Evolutionary conservation across 208 protist species (phyloP).

Genomic region (Acanthamoeba polyphaga): DNA sequence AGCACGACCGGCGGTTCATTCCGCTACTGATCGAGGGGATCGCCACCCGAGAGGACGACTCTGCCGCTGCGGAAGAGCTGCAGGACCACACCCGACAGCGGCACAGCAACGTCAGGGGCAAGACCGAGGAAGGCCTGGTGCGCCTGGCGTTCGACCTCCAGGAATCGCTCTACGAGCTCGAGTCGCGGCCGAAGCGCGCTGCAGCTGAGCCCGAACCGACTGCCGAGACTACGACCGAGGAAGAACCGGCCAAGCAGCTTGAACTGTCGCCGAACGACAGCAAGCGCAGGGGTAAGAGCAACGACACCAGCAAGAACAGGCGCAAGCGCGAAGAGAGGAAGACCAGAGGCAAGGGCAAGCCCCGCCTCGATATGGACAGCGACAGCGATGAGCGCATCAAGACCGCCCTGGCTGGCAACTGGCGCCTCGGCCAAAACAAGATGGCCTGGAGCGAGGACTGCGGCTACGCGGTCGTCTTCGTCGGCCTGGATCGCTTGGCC

Average conservation of each 20-base stretch:
- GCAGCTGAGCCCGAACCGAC: not conserved
- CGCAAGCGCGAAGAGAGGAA: slow-evolving; percentile 11
- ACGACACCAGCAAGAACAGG: not conserved
- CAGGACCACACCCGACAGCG: not conserved
- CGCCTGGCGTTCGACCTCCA: slow-evolving; percentile 22
- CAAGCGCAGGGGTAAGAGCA: not conserved
- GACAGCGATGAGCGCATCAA: slow-evolving; percentile 15
- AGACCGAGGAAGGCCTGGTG: not conserved
- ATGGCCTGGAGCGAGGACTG: slow-evolving; percentile 46
- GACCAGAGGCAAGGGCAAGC: slow-evolving; percentile 1
- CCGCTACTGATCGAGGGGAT: slow-evolving; percentile 17
- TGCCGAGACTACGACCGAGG: not conserved
- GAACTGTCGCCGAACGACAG: not conserved
- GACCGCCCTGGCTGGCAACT: not conserved
- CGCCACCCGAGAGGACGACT: not conserved
- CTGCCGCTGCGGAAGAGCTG: not conserved
- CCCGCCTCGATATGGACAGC: not conserved
- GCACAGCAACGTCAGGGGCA: not conserved
- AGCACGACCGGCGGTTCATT: not conserved
- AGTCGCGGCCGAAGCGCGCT: not conserved
- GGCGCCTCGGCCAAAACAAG: not conserved
- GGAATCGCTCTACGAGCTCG: slow-evolving; percentile 26
- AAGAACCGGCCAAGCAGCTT: not conserved
- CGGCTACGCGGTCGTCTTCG: slow-evolving; percentile 6
- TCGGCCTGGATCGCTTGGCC: slow-evolving; percentile 39